These are phyloP conservation scores for Neurospora discreta DNA, from an alignment of 495 filamentous ascomycete genomes.

Conservation along the genomic window DNA sequence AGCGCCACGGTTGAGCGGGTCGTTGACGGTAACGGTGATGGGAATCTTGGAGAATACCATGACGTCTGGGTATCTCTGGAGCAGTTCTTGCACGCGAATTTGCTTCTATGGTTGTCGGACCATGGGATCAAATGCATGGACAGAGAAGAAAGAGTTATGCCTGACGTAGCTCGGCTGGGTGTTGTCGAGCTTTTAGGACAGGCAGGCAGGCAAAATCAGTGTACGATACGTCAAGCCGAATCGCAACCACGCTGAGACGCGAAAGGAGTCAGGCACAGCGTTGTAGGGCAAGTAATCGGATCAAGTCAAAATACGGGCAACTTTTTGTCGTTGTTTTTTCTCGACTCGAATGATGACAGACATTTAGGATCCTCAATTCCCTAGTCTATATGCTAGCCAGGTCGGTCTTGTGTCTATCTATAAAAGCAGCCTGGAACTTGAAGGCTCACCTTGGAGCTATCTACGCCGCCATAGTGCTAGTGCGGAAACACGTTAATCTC, in stretches of 20 bases:
- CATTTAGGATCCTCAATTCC: not conserved
- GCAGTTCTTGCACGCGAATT: not conserved
- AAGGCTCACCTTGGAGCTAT: not conserved
- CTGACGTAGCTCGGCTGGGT: not conserved
- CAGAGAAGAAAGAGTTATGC: not conserved
- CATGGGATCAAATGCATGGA: not conserved
- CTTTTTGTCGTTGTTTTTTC: not conserved
- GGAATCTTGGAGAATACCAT: not conserved
- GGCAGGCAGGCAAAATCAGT: not conserved
- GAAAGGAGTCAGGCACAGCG: not conserved
- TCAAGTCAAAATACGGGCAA: not conserved
- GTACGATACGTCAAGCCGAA: slow-evolving; percentile 9
- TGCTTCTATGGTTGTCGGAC: not conserved
- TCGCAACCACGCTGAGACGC: not conserved
- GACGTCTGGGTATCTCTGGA: not conserved
- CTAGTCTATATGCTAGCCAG: not conserved
- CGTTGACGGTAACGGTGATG: not conserved
- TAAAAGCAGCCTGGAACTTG: not conserved
- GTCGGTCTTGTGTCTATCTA: not conserved
- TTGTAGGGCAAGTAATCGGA: not conserved
- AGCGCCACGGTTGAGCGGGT: slow-evolving; percentile 44
- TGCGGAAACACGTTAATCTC: not conserved
- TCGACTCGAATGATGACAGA: not conserved
- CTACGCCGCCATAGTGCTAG: not conserved
- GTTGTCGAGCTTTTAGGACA: not conserved